These are phyloP conservation scores for Bombardia bombarda DNA, from an alignment of 495 filamentous ascomycete species.

Conservation along the genomic window DNA sequence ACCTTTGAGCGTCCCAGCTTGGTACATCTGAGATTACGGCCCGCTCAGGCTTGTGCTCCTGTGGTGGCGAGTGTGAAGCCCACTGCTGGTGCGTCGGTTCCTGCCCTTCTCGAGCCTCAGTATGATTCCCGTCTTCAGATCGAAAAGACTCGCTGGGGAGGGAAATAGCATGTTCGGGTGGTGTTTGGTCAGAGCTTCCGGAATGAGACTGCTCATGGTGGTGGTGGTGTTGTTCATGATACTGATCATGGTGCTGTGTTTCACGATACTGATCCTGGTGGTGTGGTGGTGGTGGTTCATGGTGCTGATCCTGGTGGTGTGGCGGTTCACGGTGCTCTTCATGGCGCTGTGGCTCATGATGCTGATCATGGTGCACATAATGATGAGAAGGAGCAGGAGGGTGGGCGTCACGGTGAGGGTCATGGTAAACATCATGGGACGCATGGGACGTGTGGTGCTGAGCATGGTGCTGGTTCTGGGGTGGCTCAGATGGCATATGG, in stretches of 20 bases:
- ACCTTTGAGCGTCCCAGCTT: slow-evolving; percentile 37
- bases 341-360: slow-evolving; percentile 11
- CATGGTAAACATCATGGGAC: slow-evolving; percentile 10
- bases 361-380: slow-evolving; percentile 6
- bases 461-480: slow-evolving; percentile 9
- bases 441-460: slow-evolving; percentile 4
- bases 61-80: slow-evolving; percentile 11
- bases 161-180: slow-evolving; percentile 14
- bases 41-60: slow-evolving; percentile 23
- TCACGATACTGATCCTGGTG: slow-evolving; percentile 9
- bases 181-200: slow-evolving; percentile 7
- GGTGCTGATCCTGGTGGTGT: slow-evolving; percentile 6
- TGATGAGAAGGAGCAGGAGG: slow-evolving; percentile 6
- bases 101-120: slow-evolving; percentile 35
- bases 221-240: not conserved
- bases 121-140: slow-evolving; percentile 21
- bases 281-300: no score
- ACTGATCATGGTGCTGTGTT: slow-evolving; percentile 3
- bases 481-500: slow-evolving; percentile 8
- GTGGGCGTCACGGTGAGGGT: not conserved
- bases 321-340: slow-evolving; percentile 2
- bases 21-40: slow-evolving; percentile 14
- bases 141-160: slow-evolving; percentile 23
- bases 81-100: slow-evolving; percentile 24
- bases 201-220: not conserved